These are phyloP conservation scores for Saksenaea vasiformis DNA, from an alignment of 371 early-diverging fungal genomes.

Conservation along the genomic window DNA sequence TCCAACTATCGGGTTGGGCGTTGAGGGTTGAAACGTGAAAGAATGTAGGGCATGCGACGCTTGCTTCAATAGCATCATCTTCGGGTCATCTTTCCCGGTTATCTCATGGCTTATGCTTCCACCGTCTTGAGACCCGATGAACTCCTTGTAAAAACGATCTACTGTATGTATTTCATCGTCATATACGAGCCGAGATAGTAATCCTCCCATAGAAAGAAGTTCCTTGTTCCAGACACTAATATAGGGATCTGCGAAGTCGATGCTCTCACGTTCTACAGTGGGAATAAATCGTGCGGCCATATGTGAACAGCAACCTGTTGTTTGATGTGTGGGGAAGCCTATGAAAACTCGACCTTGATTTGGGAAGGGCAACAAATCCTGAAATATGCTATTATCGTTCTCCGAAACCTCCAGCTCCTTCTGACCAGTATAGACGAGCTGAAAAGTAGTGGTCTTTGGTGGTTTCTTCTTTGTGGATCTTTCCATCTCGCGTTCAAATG, in stretches of 20 bases:
- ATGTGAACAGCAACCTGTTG: conserved; percentile 85
- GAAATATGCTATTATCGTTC: conserved; percentile 58
- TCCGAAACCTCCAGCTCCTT: conserved; percentile 81
- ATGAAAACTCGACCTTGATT: conserved; percentile 88
- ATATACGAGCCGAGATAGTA: conserved; percentile 76
- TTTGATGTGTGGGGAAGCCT: conserved; percentile 91
- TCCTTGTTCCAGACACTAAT: conserved; percentile 87
- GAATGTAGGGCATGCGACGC: conserved; percentile 72
- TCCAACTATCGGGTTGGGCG: conserved; percentile 73
- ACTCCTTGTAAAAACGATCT: conserved; percentile 53
- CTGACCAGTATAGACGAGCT: conserved; percentile 70
- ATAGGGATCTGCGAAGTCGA: conserved; percentile 90
- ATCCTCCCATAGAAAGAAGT: conserved; percentile 72
- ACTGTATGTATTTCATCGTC: conserved; percentile 75
- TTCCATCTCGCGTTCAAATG: conserved; percentile 80
- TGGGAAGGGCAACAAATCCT: conserved; percentile 71
- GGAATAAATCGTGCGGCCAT: conserved; percentile 89
- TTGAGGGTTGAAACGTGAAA: conserved; percentile 72
- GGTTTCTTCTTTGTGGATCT: conserved; percentile 89
- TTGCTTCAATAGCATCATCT: conserved; percentile 62
- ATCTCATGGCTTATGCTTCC: conserved; percentile 32
- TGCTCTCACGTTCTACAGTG: conserved; percentile 87
- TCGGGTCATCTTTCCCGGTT: conserved; percentile 23
- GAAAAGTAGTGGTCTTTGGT: conserved; percentile 73
- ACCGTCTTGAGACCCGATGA: conserved; percentile 37